Evolutionary conservation across 306 rosid genomes (phyloP).

Genomic region (Vicia faba): DNA sequence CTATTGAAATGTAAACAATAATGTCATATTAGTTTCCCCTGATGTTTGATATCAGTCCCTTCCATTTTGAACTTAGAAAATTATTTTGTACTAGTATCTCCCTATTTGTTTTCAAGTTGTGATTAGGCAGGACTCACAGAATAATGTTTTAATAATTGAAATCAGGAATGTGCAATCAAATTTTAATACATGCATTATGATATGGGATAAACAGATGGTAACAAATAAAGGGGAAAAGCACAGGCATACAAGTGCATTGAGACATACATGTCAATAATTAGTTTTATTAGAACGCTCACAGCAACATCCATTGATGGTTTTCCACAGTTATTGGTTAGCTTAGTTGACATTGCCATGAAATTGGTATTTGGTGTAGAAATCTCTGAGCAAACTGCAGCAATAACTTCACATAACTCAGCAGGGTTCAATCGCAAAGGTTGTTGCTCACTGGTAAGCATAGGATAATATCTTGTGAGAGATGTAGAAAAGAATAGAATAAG

Average conservation of each 20-base stretch:
- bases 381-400: conserved; percentile 99
- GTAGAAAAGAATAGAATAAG: background rate
- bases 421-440: conserved; percentile 97
- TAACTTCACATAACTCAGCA: conserved; percentile 93
- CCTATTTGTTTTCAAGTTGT: too few relatives aligned
- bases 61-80: too few relatives aligned
- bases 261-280: conserved; percentile 97
- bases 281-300: conserved; percentile 96
- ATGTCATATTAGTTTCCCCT: too few relatives aligned
- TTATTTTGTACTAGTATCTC: too few relatives aligned
- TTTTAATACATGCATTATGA: too few relatives aligned
- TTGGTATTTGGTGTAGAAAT: conserved; percentile 60
- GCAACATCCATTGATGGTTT: conserved; percentile 97
- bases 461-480: conserved; percentile 44
- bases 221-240: too few relatives aligned
- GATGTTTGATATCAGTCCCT: too few relatives aligned
- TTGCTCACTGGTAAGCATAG: conserved; percentile 79
- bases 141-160: too few relatives aligned
- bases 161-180: too few relatives aligned
- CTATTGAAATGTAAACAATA: conserved; percentile 21
- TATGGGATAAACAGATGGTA: too few relatives aligned
- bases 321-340: conserved; percentile 69
- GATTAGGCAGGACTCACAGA: too few relatives aligned
- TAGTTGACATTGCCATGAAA: conserved; percentile 57
- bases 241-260: background rate